Evolutionary conservation across 371 early-diverging fungal species (phyloP), one percentile per base, ranked within the genome.

Genomic region (Mucor circinelloides): DNA sequence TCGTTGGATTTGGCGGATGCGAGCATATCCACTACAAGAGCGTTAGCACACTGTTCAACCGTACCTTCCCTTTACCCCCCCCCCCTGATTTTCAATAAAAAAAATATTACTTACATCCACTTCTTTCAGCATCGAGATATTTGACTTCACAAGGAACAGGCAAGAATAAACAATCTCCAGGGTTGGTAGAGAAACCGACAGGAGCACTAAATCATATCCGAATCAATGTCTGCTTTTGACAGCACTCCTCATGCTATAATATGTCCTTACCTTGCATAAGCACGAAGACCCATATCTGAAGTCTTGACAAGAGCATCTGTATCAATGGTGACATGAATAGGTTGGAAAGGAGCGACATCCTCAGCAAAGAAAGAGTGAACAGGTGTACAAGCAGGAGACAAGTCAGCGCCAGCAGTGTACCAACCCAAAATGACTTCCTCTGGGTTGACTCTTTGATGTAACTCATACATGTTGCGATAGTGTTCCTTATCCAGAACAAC

Each of bases 361-460:
- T 85, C 87, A 32, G 90, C 83, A 72, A 95, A 96, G 78, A 92
- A 90, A 70, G 95, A 91, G 76, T 97, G 96, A 67, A 95, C 88
- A 64, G 92, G 85, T 50, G 95, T 91, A 19, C 90, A 89, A 75
- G 92, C 87, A 70, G 90, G 89, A 75, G 90, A 87, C 73, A 95
- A 77, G 59, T 78, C 67, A 34, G 80, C 75, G 30, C 92, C 93
- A 38, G 92, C 89, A 21, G 96, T 90, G 67, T 97, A 90, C 98
- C 98, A 97, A 64, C 98, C 98, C 54, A 97, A 89, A 70, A 97
- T 89, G 58, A 87, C 82, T 77, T 97, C 96, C 69, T 92, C 90
- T n/a, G 94, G 86, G 71, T 95, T 95, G 27, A 94, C 95, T 66
- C 91, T 87, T 76, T 90, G 91, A 77, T 96, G 95, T 64, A 96